Base-by-base conservation (phyloP, 108 stramenopile genomes). In the Skeletonema potamos region DNA sequence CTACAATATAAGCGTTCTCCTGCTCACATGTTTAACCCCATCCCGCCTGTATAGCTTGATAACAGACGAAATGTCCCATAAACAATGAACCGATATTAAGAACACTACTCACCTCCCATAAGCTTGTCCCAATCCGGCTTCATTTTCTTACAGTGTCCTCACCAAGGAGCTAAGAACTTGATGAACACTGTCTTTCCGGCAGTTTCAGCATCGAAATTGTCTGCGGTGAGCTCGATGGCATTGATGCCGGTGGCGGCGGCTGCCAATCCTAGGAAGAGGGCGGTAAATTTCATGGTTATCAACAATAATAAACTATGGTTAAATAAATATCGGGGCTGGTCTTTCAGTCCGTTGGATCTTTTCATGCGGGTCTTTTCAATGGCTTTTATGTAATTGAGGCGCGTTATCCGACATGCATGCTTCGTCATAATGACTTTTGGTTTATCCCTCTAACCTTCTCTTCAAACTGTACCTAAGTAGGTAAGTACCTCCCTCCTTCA, bases 121-220 rank as follows among this genome's bases (percentile, higher is more conserved):
- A 81, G 69, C 62, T 76, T 78, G 74, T 93, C 87, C 90, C 92
- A 91, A 57, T 89, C 89, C 9, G 87, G 87, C 73, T 82, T 82
- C 67, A 87, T 64, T 70, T 79, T 79, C 66, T 83, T 81, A 61
- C 77, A 83, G 74, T 72, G 72, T 26, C 70, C 75, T 66, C 77
- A 73, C 89, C 87, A 87, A 62, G 91, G 91, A 4, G 91, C 91
- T 11, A 76, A 82, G 62, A 89, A 88, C 74, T 89, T 89, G 74
- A 92, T 58, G 59, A 92, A 89, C 33, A 89, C 84, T 11, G 88
- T 88, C 82, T 92, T 92, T 30, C 75, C 87, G 20, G 74, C 82
- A 26, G 84, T 86, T 51, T 64, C 56, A 27, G 70, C 74, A 26
- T 92, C 88, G 32, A 56, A 92, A 73, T 86, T 92, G 55, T 77